These are phyloP conservation scores for Leccinum olivaceopallidum DNA, from an alignment of 768 basidiomycete genomes.

Conservation along the genomic window DNA sequence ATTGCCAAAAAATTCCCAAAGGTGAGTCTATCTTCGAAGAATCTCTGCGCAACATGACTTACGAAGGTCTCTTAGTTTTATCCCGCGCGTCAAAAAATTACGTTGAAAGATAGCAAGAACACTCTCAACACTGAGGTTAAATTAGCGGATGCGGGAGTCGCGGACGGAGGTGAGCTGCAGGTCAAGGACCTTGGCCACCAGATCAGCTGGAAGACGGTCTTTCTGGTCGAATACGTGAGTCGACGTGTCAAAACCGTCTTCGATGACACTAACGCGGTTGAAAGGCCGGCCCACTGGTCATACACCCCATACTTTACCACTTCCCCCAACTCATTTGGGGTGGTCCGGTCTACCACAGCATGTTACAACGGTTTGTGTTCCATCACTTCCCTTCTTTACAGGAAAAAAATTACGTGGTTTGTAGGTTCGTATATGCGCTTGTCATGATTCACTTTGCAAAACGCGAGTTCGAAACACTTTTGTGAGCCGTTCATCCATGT, in stretches of 20 bases:
- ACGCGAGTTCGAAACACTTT: constrained; percentile 89
- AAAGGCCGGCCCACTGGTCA: constrained; percentile 83
- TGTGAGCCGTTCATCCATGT: constrained; percentile 47
- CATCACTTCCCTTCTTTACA: neutral
- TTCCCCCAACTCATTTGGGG: constrained; percentile 74
- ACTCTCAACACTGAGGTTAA: constrained; percentile 62
- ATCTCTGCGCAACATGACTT: constrained; percentile 3
- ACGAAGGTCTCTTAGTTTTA: constrained; percentile 53
- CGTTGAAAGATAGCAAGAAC: constrained; percentile 60
- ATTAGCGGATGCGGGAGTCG: constrained; percentile 56
- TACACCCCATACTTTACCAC: constrained; percentile 84
- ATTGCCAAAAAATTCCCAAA: constrained; percentile 57
- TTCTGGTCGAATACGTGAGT: constrained; percentile 92
- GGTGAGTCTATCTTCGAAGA: constrained; percentile 30
- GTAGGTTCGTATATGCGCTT: constrained; percentile 67
- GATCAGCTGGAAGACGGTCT: constrained; percentile 85
- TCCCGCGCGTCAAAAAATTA: constrained; percentile 69
- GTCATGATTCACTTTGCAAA: constrained; percentile 89
- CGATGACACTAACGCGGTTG: constrained; percentile 3
- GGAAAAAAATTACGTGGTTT: constrained; percentile 10
- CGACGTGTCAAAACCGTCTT: neutral
- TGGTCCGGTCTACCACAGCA: constrained; percentile 65
- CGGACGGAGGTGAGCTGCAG: constrained; percentile 61
- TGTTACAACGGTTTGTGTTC: constrained; percentile 65
- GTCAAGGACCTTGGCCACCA: constrained; percentile 94